Conservation (phyloP, 495 filamentous ascomycete genomes). For the Umbilicaria muhlenbergii region DNA sequence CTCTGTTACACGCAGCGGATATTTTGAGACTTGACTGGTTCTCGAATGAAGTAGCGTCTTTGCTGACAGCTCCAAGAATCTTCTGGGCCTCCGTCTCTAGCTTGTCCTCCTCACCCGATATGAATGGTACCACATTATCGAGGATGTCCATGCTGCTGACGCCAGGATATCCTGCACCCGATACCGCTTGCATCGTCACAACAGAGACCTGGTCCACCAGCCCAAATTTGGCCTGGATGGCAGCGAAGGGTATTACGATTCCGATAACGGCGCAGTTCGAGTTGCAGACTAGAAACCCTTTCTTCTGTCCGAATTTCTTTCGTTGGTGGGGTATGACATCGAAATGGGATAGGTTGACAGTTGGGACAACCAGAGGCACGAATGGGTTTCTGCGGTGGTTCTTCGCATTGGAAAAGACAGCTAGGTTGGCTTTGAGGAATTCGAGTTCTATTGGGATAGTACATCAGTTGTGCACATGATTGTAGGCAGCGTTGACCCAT, state of each 20-base stretch:
- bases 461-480: background rate
- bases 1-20: constrained; percentile 69
- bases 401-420: constrained; percentile 81
- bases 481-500: constrained; percentile 9
- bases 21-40: constrained; percentile 48
- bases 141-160: constrained; percentile 59
- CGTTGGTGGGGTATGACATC: constrained; percentile 64
- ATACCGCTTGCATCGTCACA: constrained; percentile 78
- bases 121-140: constrained; percentile 77
- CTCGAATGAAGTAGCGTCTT: constrained; percentile 46
- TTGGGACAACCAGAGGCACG: constrained; percentile 75
- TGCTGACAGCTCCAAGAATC: constrained; percentile 58
- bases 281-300: constrained; percentile 78
- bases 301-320: constrained; percentile 44
- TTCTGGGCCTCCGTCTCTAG: constrained; percentile 73
- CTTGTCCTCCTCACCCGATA: constrained; percentile 82
- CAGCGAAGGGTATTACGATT: constrained; percentile 76
- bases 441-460: constrained; percentile 41
- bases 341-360: constrained; percentile 67
- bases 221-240: constrained; percentile 62
- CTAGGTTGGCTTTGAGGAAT: constrained; percentile 61
- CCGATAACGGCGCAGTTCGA: constrained; percentile 86
- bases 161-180: constrained; percentile 77
- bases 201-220: constrained; percentile 59
- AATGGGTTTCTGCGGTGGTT: constrained; percentile 72